Conservation (phyloP, 768 basidiomycete species). For the Termitomyces sp. region DNA sequence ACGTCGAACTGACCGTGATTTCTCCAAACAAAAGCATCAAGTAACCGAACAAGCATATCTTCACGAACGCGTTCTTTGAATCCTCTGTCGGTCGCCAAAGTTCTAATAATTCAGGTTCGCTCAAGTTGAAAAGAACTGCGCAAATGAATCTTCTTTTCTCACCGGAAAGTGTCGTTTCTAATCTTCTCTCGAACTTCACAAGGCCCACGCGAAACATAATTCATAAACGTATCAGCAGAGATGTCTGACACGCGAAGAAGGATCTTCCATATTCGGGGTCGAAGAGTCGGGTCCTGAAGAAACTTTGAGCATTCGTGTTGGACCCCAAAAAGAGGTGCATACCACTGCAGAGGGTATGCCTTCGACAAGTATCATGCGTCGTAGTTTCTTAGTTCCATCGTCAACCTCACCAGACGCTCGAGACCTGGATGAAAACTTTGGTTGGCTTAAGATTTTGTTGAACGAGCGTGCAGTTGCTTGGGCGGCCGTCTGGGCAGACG, state of each 20-base stretch:
- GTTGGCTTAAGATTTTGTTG: slow-evolving; percentile 72
- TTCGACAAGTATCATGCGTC: slow-evolving; percentile 85
- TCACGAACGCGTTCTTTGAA: slow-evolving; percentile 97
- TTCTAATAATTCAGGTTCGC: slow-evolving; percentile 35
- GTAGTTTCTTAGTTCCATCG: slow-evolving; percentile 80
- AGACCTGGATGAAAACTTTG: slow-evolving; percentile 59
- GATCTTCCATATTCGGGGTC: slow-evolving; percentile 93
- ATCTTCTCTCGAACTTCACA: slow-evolving; percentile 90
- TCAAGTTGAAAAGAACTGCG: neutral
- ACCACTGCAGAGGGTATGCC: slow-evolving; percentile 80
- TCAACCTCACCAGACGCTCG: slow-evolving; percentile 56
- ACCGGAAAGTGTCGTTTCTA: slow-evolving; percentile 95
- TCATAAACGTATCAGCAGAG: slow-evolving; percentile 67
- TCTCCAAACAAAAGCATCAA: slow-evolving; percentile 98
- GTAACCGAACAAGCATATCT: slow-evolving; percentile 92
- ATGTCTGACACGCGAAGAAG: slow-evolving; percentile 77
- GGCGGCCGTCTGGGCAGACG: slow-evolving; percentile 11
- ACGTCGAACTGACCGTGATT: slow-evolving; percentile 57
- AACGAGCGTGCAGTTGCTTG: slow-evolving; percentile 62
- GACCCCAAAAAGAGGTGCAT: slow-evolving; percentile 21
- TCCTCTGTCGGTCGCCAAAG: slow-evolving; percentile 92
- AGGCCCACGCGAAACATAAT: slow-evolving; percentile 78
- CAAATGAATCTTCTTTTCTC: slow-evolving; percentile 5
- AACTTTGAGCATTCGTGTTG: neutral
- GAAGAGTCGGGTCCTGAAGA: slow-evolving; percentile 67